These are phyloP conservation scores for Bathelium albidoporum DNA, from an alignment of 495 filamentous ascomycete species.

Conservation along the genomic window DNA sequence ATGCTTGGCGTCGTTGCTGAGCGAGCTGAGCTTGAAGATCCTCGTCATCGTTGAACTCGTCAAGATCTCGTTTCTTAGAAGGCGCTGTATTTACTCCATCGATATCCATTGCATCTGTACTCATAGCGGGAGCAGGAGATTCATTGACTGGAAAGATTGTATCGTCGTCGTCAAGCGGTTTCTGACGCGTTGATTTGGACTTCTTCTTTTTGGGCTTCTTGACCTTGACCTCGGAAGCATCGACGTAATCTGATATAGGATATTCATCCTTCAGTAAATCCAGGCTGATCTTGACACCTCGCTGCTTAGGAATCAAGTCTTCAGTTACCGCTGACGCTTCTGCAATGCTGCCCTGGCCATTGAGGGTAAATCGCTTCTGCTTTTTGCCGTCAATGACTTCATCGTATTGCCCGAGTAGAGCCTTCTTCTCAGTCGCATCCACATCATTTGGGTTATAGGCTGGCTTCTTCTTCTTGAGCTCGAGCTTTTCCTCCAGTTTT, in stretches of 20 bases:
- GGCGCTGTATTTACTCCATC: slow-evolving; percentile 38
- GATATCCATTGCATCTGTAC: slow-evolving; percentile 62
- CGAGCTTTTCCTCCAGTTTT: slow-evolving; percentile 61
- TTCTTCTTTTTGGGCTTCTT: slow-evolving; percentile 94
- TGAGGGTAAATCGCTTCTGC: slow-evolving; percentile 76
- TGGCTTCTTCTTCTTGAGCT: slow-evolving; percentile 85
- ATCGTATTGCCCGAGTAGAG: slow-evolving; percentile 79
- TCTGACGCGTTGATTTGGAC: slow-evolving; percentile 61
- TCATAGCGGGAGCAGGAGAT: slow-evolving; percentile 27
- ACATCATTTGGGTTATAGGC: slow-evolving; percentile 76
- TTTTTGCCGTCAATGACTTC: slow-evolving; percentile 92
- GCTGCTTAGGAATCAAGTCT: slow-evolving; percentile 45
- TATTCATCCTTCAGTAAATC: slow-evolving; percentile 60
- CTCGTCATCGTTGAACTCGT: slow-evolving; percentile 81
- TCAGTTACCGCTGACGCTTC: slow-evolving; percentile 54
- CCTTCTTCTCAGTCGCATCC: slow-evolving; percentile 52
- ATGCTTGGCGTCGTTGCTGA: slow-evolving; percentile 62
- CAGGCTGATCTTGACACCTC: slow-evolving; percentile 61
- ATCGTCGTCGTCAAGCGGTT: slow-evolving; percentile 55
- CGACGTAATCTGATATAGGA: slow-evolving; percentile 75
- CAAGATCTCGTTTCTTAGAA: slow-evolving; percentile 50
- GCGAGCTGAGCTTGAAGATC: slow-evolving; percentile 82
- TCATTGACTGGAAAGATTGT: slow-evolving; percentile 49
- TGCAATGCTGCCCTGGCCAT: slow-evolving; percentile 56
- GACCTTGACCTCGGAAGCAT: slow-evolving; percentile 73